Evolutionary conservation across 1,139 yeast species (phyloP).

Genomic region (Magnusiomyces starmeri): DNA sequence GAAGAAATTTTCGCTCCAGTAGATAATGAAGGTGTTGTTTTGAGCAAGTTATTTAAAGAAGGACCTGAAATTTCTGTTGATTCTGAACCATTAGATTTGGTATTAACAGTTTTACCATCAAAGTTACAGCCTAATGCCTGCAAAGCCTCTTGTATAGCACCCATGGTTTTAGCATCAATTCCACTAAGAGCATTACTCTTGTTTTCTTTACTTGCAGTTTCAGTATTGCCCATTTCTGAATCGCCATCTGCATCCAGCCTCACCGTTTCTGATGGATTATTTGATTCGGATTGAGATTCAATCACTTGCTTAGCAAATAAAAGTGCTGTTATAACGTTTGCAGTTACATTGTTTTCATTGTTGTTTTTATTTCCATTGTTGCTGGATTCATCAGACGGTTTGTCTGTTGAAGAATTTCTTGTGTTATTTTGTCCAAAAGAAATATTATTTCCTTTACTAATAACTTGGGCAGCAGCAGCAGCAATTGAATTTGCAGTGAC

Average conservation of each 20-base stretch:
- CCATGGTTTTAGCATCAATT: constrained; percentile 32
- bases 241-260: constrained; percentile 2
- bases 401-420: constrained; percentile 7
- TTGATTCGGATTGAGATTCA: constrained; percentile 9
- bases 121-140: constrained; percentile 26
- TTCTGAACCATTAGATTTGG: not conserved
- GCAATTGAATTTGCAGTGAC: not conserved
- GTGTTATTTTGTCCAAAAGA: not conserved
- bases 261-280: constrained; percentile 13
- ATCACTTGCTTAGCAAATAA: not conserved
- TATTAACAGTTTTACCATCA: constrained; percentile 8
- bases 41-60: not conserved
- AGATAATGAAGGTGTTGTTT: not conserved
- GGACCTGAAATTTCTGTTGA: no score
- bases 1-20: not conserved
- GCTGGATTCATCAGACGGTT: no score
- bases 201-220: no score
- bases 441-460: not conserved
- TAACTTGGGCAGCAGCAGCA: not conserved
- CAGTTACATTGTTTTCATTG: constrained; percentile 10
- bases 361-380: constrained; percentile 6
- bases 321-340: constrained; percentile 11
- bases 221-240: constrained; percentile 18
- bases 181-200: no score
- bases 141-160: constrained; percentile 35